Base-by-base conservation (phyloP, 257 asterid genomes). In the Capsicum pubescens region DNA sequence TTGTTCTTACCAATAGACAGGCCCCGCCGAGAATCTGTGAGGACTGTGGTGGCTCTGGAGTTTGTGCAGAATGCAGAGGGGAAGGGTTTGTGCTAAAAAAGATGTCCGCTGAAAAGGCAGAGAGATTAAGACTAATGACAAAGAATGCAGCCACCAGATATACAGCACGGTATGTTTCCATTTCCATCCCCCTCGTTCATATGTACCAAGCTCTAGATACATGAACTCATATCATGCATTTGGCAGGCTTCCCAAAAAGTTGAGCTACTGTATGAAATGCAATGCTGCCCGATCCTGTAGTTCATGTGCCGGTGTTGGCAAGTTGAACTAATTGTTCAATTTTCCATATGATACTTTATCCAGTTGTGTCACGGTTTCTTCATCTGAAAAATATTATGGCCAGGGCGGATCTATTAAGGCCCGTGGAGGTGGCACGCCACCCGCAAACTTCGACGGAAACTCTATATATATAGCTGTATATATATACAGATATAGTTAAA, bases 261-360 rank as follows among this genome's bases (percentile, higher is more conserved):
- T 98, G 99, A 92, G 99, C 91, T 96, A 96, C 90, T 96, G 99
- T 89, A 90, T 93, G 52, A 96, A 93, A 88, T 94, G 99, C 90
- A 91, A 98, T 0, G 93, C 98, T 26, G 82, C 92, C 42, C 92
- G 99, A 21, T 92, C 97, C 26, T 96, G 99, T 57, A 87, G 82
- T 59, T 89, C 89, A 21, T 96, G 99, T 71, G 95, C 89, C 54
- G 99, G 99, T 61, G 89, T 86, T 48, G 99, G 99, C 85, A 92
- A 90, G 87, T 89, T 92, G 67, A 90, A 87, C 90, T 85, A 77
- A 21, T 21, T 13, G 21, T 76, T 26, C 36, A 12, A 66, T 66
- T 6, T 16, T 15, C 71, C 6, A 8, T 13, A 2, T 13, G 72
- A 5, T 26, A 11, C 16, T 6, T 21, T 26, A 64, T 48, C 46